Evolutionary conservation across 768 basidiomycete genomes (phyloP).

Genomic region (Panaeolus papilionaceus): DNA sequence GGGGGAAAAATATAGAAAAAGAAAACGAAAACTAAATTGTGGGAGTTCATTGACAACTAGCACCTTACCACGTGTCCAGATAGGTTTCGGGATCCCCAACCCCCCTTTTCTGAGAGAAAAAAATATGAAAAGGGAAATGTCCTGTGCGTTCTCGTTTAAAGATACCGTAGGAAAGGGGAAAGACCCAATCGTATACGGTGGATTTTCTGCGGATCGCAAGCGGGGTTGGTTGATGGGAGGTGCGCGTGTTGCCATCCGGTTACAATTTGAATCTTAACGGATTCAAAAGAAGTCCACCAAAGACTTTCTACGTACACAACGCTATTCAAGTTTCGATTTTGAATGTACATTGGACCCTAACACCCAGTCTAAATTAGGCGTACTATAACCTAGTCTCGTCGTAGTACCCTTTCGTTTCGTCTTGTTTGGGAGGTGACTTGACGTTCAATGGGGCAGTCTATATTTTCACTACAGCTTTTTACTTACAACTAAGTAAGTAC

Average conservation of each 20-base stretch:
- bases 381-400: background rate
- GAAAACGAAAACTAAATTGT: constrained; percentile 17
- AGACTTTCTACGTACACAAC: background rate
- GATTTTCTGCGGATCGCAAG: constrained; percentile 48
- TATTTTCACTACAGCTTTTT: background rate
- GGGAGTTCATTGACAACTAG: constrained; percentile 22
- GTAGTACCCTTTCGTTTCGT: background rate
- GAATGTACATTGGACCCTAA: background rate
- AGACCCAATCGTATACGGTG: constrained; percentile 26
- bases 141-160: background rate
- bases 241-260: constrained; percentile 37
- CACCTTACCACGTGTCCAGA: constrained; percentile 30
- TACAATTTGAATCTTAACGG: constrained; percentile 33
- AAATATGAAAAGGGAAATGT: background rate
- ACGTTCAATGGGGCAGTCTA: background rate
- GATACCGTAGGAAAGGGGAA: background rate
- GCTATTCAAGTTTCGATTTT: background rate
- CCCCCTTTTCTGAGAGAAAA: background rate
- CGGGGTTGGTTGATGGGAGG: constrained; percentile 20
- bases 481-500: background rate
- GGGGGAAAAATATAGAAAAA: background rate
- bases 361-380: background rate
- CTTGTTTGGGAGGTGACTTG: background rate
- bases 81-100: constrained; percentile 31
- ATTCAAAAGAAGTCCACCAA: background rate